Conservation (phyloP, 2,329 filamentous ascomycete species). For the Arthrocladium fulminans region DNA sequence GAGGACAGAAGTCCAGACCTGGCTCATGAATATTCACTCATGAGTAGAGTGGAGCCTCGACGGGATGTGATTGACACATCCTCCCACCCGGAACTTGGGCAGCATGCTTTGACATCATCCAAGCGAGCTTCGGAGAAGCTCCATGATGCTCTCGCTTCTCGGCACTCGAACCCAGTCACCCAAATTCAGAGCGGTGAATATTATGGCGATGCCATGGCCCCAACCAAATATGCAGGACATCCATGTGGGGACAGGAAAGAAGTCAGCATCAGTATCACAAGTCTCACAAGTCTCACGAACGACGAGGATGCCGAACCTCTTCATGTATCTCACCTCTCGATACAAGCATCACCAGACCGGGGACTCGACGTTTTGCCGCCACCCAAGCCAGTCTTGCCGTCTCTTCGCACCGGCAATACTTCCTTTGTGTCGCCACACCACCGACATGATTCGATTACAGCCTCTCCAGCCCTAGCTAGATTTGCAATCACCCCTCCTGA, state of each 20-base stretch:
- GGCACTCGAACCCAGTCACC: neutral
- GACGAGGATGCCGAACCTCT: neutral
- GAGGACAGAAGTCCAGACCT: conserved; percentile 1
- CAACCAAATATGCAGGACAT: neutral
- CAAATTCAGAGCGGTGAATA: neutral
- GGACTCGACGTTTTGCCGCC: neutral
- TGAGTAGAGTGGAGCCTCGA: neutral
- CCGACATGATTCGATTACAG: conserved; percentile 21
- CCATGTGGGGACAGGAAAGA: neutral
- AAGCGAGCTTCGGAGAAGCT: conserved; percentile 7
- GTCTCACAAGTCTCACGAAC: neutral
- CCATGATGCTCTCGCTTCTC: neutral
- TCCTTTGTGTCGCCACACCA: neutral
- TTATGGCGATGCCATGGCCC: neutral
- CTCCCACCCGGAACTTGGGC: neutral
- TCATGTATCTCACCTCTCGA: neutral
- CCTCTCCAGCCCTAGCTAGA: conserved; percentile 27
- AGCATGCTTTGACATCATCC: conserved; percentile 5
- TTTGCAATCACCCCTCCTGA: conserved; percentile 28
- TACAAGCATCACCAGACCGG: neutral
- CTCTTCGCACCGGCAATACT: neutral
- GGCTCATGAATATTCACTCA: neutral
- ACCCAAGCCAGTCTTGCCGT: neutral
- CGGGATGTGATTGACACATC: conserved; percentile 1
- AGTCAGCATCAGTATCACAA: conserved; percentile 1